Base-by-base conservation (phyloP, 441 rosid genomes). In the Populus hybrid region DNA sequence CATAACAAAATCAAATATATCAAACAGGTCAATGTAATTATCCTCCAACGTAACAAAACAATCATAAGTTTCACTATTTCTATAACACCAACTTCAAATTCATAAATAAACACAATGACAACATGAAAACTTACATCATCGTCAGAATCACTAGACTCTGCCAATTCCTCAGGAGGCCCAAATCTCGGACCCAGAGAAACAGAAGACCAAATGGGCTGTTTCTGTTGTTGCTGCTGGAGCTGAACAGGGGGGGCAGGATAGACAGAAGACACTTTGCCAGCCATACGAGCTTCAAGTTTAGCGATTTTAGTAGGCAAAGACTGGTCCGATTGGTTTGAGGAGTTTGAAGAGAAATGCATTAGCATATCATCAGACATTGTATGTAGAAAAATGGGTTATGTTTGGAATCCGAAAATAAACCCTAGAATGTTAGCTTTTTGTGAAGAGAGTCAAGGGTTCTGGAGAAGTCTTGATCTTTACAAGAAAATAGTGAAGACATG, bases 251-350 rank as follows among this genome's bases (percentile, higher is more conserved):
- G 36, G n/a, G 87, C 42, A 69, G 89, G 57, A 75, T 81, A 73
- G 36, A 83, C 76, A 10, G 89, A 81, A 68, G 92, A 76, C 23
- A 89, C 83, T 85, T 91, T 95, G 20, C 99, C 97, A 20, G 90
- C 92, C 89, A 95, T 78, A 38, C 99, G 99, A 68, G 99, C 99
- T 86, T 95, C 99, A 59, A 95, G 99, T 90, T 95, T 95, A 28
- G 99, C 99, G 78, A 95, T 89, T 85, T 95, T 95, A 75, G 91
- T 89, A 77, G 98, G 99, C 40, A 93, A 67, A 68, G 99, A 95
- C 76, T 91, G 92, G 89, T 95, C 99, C 24, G 99, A 95, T 82
- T 88, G 98, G 84, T 95, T 95, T 0, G 99, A 95, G 23, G 99
- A 92, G 85, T 94, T 95, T 0, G 99, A 95, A 23, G 97, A 88